Percentiles rank a stretch among this genome's conserved stretches.
Conservation (phyloP, 805 yeast genomes). For the Sugiyamaella smithiae region DNA sequence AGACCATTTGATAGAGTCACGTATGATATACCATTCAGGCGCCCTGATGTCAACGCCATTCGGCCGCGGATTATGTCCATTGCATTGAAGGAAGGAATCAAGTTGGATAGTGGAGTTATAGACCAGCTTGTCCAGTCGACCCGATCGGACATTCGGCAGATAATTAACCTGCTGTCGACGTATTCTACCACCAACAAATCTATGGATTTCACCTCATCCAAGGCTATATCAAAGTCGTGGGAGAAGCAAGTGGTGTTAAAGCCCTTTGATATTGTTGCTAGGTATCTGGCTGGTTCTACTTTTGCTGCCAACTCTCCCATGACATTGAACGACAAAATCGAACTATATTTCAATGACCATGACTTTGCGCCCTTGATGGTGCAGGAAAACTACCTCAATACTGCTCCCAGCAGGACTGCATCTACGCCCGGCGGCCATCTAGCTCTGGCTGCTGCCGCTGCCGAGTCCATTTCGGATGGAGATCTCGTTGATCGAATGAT, state of each 20-base stretch:
- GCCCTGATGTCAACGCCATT: conserved; percentile 83
- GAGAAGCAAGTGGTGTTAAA: conserved; percentile 85
- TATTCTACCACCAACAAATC: conserved; percentile 69
- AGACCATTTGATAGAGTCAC: conserved; percentile 87
- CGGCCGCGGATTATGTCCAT: conserved; percentile 85
- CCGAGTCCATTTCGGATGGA: conserved; percentile 81
- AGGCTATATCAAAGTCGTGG: conserved; percentile 66
- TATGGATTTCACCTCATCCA: conserved; percentile 63
- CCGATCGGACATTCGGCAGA: conserved; percentile 89
- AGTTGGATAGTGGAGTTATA: conserved; percentile 73
- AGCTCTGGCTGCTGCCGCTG: conserved; percentile 67
- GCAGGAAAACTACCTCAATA: conserved; percentile 82
- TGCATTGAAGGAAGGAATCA: conserved; percentile 78
- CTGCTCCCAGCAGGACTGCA: conserved; percentile 43
- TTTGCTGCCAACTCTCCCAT: conserved; percentile 53
- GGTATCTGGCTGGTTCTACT: conserved; percentile 57
- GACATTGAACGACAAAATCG: conserved; percentile 76
- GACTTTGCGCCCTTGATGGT: conserved; percentile 94
- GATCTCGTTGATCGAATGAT: conserved; percentile 80
- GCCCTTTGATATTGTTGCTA: conserved; percentile 85
- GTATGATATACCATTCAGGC: conserved; percentile 75
- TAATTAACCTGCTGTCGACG: conserved; percentile 83
- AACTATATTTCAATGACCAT: conserved; percentile 88
- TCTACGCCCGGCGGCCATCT: conserved; percentile 46
- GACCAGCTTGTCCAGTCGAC: conserved; percentile 84